These are phyloP conservation scores for Globisporangium nagaii DNA, from an alignment of 352 stramenopile species.

Conservation along the genomic window DNA sequence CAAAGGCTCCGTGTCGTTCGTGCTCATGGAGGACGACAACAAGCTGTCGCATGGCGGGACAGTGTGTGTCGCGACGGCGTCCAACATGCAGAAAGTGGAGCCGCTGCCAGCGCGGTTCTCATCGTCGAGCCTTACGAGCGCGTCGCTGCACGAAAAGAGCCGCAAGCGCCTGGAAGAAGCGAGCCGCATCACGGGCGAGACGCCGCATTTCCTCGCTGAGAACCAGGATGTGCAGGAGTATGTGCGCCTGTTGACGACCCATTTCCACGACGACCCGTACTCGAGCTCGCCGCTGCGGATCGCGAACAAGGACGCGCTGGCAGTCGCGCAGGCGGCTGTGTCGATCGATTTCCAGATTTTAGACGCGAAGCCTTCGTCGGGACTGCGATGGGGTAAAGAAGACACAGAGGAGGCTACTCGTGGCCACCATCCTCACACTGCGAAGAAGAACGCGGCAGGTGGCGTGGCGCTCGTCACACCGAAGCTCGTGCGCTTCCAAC, in stretches of 20 bases:
- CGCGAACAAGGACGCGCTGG: slow-evolving; percentile 29
- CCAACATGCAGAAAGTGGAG: slow-evolving; percentile 61
- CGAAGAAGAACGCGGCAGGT: not conserved
- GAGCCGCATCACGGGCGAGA: slow-evolving; percentile 32
- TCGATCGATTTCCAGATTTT: slow-evolving; percentile 65
- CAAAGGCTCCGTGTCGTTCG: slow-evolving; percentile 65
- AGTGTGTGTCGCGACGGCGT: slow-evolving; percentile 59
- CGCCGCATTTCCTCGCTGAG: slow-evolving; percentile 26
- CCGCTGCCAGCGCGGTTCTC: slow-evolving; percentile 10
- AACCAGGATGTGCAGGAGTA: slow-evolving; percentile 55
- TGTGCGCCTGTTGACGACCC: slow-evolving; percentile 38
- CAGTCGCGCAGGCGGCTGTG: slow-evolving; percentile 54
- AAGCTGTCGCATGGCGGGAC: slow-evolving; percentile 24
- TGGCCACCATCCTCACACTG: slow-evolving; percentile 9
- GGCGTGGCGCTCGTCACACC: slow-evolving; percentile 44
- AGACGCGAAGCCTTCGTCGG: slow-evolving; percentile 73
- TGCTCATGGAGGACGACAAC: slow-evolving; percentile 42
- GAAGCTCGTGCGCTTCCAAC: slow-evolving; percentile 81
- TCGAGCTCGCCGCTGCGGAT: slow-evolving; percentile 40
- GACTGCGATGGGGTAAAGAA: slow-evolving; percentile 68
- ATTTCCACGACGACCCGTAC: slow-evolving; percentile 51
- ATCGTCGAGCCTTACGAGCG: slow-evolving; percentile 13
- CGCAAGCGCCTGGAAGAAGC: slow-evolving; percentile 38
- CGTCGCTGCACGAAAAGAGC: slow-evolving; percentile 22
- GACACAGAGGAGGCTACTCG: slow-evolving; percentile 14